phyloP scores from a whole-genome alignment of 768 basidiomycete species.

The Phaffia australis region DNA sequence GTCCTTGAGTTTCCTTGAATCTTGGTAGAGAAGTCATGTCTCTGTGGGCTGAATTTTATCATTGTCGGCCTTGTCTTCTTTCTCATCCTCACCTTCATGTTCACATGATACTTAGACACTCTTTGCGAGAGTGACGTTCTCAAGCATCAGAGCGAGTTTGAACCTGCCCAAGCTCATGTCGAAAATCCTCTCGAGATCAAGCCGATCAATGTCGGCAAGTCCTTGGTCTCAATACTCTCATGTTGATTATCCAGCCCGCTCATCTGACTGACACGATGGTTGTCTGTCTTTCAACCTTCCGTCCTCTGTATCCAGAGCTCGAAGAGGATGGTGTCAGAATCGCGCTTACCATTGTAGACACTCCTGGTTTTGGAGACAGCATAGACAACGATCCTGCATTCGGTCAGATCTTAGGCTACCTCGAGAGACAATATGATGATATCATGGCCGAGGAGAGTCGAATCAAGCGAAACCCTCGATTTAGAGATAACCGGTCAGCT shows the following conservation, averaged over 20 bases:
- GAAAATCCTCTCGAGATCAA: slow-evolving; percentile 93
- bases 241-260: not conserved
- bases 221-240: not conserved
- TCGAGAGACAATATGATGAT: slow-evolving; percentile 98
- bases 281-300: not conserved
- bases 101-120: slow-evolving; percentile 1
- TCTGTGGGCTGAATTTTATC: too few species aligned
- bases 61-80: too few species aligned
- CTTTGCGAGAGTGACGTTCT: slow-evolving; percentile 23
- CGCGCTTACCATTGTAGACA: slow-evolving; percentile 94
- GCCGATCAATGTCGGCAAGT: slow-evolving; percentile 76
- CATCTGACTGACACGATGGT: slow-evolving; percentile 1
- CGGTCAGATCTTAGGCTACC: slow-evolving; percentile 89
- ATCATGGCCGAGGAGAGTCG: slow-evolving; percentile 96
- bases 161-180: slow-evolving; percentile 74
- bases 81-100: too few species aligned
- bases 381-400: slow-evolving; percentile 98
- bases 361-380: slow-evolving; percentile 96
- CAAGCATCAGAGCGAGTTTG: slow-evolving; percentile 3
- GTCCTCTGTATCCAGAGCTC: slow-evolving; percentile 52
- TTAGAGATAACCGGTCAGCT: slow-evolving; percentile 68
- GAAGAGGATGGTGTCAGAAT: slow-evolving; percentile 98
- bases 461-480: slow-evolving; percentile 98
- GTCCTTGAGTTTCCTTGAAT: too few species aligned
- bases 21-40: too few species aligned